Base-by-base conservation (phyloP, 768 basidiomycete species). In the Pleurotus eryngii region DNA sequence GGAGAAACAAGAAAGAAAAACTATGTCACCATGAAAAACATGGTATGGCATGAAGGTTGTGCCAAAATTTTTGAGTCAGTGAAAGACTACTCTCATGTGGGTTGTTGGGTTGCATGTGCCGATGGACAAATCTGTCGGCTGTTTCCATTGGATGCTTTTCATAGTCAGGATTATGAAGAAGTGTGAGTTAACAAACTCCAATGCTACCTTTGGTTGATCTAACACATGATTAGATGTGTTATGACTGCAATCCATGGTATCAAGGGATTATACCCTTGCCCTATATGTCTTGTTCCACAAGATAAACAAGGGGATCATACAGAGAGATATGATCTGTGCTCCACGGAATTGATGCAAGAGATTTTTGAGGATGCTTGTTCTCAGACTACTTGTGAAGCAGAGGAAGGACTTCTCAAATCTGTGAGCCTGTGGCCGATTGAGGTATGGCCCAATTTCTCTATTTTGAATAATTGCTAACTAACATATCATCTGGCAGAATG, bases 91-190 rank as follows among this genome's bases (percentile, higher is more conserved):
- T 62, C 68, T 0, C 35, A 56, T 5, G 62, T 55, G 1, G 74
- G 76, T 1, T 56, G 26, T 4, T 47, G 48, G 17, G 49, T 62
- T n/a, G 15, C 55, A 12, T 75, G 69, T 57, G 68, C 66, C 8
- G 65, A 74, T 60, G 61, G 62, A 3, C 57, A 71, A 8, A 1
- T 17, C 1, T 67, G 65, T 0, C 61, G 45, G 11, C 42, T 80
- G 0, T 79, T 68, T 35, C 75, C 74, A 1, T 26, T 74, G 6
- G 63, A 80, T 18, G 22, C 76, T 0, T 74, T 78, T 5, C 59
- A 77, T 2, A 73, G 69, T 4, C 68, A 71, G 4, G 76, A 80
- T 51, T 80, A 77, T 56, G 72, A 80, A 59, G 77, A 81, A 66
- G 72, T 74, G 78, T 80, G 67, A 37, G 74, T 54, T 47, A 8